Percentiles rank a stretch among this genome's conserved stretches.
phyloP scores from a whole-genome alignment of 1,139 yeast species.

The Lodderomyces orthopsilosis region DNA sequence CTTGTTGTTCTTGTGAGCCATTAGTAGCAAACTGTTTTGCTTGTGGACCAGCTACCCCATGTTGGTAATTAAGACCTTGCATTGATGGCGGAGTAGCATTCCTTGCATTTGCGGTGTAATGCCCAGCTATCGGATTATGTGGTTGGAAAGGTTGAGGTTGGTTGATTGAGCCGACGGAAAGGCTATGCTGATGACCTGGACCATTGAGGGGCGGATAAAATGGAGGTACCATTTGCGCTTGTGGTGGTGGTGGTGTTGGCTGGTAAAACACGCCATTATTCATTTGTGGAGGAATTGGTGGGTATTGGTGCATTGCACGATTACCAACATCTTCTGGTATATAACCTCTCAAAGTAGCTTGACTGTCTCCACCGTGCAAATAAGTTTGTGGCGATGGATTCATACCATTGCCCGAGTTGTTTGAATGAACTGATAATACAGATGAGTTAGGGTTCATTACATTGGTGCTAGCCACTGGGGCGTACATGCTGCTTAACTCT shows the following conservation, averaged over 20 bases:
- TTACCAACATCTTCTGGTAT: slow-evolving; percentile 1
- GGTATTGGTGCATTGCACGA: slow-evolving; percentile 6
- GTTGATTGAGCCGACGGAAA: slow-evolving; percentile 10
- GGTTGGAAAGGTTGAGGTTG: slow-evolving; percentile 10
- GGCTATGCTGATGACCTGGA: slow-evolving; percentile 9
- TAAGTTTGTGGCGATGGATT: slow-evolving; percentile 7
- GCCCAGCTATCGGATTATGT: slow-evolving; percentile 8
- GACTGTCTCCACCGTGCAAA: slow-evolving; percentile 4
- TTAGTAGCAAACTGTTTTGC: slow-evolving; percentile 3
- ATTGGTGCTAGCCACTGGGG: neutral
- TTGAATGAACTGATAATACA: slow-evolving; percentile 9
- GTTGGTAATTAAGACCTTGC: slow-evolving; percentile 4
- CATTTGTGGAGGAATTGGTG: slow-evolving; percentile 5
- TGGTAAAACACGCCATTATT: slow-evolving; percentile 1
- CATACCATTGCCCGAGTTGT: slow-evolving; percentile 5
- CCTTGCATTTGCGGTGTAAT: slow-evolving; percentile 1
- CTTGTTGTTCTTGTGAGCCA: slow-evolving; percentile 3
- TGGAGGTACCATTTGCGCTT: neutral
- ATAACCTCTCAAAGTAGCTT: neutral
- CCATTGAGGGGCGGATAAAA: neutral
- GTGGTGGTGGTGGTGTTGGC: slow-evolving; percentile 6
- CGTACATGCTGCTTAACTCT: neutral
- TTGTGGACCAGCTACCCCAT: neutral
- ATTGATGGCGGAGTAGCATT: slow-evolving; percentile 10
- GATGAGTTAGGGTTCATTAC: slow-evolving; percentile 8